phyloP scores from a whole-genome alignment of 805 yeast genomes.

The Wickerhamomyces bovis region DNA sequence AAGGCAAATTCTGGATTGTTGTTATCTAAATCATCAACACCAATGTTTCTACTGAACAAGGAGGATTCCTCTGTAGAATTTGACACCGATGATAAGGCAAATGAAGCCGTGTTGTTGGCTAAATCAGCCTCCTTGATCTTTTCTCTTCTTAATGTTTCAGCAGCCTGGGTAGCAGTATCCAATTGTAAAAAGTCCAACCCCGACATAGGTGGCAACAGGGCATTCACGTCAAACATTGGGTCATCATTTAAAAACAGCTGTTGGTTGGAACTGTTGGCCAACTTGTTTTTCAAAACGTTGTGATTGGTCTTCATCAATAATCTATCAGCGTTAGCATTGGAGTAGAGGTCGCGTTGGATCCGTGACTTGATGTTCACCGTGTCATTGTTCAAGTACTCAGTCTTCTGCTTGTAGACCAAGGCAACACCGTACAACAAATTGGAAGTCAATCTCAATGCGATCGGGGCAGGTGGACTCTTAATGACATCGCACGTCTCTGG shows the following conservation, averaged over 20 bases:
- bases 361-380: slow-evolving; percentile 17
- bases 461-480: slow-evolving; percentile 14
- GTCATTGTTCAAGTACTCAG: slow-evolving; percentile 35
- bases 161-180: background rate
- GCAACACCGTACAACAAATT: slow-evolving; percentile 41
- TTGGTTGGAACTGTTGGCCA: background rate
- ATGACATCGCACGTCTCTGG: slow-evolving; percentile 35
- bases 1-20: slow-evolving; percentile 21
- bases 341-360: slow-evolving; percentile 18
- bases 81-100: slow-evolving; percentile 1
- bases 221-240: slow-evolving; percentile 30
- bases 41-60: slow-evolving; percentile 1
- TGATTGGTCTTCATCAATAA: background rate
- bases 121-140: slow-evolving; percentile 15
- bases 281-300: background rate
- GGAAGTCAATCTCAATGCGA: slow-evolving; percentile 31
- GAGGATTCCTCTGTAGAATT: slow-evolving; percentile 4
- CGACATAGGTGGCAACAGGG: slow-evolving; percentile 22
- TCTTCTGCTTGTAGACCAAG: slow-evolving; percentile 41
- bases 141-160: slow-evolving; percentile 2
- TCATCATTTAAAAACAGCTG: slow-evolving; percentile 30
- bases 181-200: slow-evolving; percentile 14
- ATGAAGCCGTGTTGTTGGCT: slow-evolving; percentile 12
- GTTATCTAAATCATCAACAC: slow-evolving; percentile 9
- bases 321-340: slow-evolving; percentile 1